Conservation (phyloP, 2,329 filamentous ascomycete species). For the Diaporthe sp. region DNA sequence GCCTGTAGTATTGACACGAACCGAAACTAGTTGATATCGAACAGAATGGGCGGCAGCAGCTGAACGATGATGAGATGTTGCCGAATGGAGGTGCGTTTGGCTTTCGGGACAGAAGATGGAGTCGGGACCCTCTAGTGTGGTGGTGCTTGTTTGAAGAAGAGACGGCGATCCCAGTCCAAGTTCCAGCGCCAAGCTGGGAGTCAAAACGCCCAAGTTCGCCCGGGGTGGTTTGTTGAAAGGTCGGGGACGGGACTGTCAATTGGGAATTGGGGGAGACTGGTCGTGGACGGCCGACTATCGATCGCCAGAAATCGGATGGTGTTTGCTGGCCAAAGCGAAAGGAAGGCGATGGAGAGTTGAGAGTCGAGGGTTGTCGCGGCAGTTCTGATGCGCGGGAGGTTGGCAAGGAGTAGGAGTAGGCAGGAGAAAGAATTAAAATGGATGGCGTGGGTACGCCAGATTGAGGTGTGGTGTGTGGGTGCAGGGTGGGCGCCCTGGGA, state of each 20-base stretch:
- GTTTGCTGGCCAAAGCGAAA: constrained; percentile 13
- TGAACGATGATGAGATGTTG: constrained; percentile 30
- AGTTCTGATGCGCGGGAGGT: constrained; percentile 29
- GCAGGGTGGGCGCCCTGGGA: constrained; percentile 32
- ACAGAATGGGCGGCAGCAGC: constrained; percentile 40
- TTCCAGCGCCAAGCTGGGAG: constrained; percentile 34
- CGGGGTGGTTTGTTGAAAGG: neutral
- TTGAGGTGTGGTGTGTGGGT: constrained; percentile 33
- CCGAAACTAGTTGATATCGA: constrained; percentile 18
- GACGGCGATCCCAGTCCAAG: constrained; percentile 25
- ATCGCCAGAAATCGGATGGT: constrained; percentile 17
- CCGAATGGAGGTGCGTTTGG: constrained; percentile 6
- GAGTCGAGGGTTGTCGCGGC: constrained; percentile 33
- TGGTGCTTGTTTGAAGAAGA: constrained; percentile 34
- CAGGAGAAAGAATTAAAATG: constrained; percentile 36
- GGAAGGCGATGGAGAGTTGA: constrained; percentile 29
- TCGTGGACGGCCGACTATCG: constrained; percentile 15
- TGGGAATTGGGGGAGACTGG: neutral
- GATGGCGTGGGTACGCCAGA: constrained; percentile 36
- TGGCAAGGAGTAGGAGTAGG: constrained; percentile 36
- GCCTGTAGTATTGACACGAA: constrained; percentile 34
- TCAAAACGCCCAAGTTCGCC: constrained; percentile 25
- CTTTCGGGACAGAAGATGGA: constrained; percentile 15
- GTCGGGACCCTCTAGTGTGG: constrained; percentile 2
- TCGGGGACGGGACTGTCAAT: constrained; percentile 16